Evolutionary conservation across 2,329 filamentous ascomycete genomes (phyloP).

Genomic region (Emydomyces testavorans): DNA sequence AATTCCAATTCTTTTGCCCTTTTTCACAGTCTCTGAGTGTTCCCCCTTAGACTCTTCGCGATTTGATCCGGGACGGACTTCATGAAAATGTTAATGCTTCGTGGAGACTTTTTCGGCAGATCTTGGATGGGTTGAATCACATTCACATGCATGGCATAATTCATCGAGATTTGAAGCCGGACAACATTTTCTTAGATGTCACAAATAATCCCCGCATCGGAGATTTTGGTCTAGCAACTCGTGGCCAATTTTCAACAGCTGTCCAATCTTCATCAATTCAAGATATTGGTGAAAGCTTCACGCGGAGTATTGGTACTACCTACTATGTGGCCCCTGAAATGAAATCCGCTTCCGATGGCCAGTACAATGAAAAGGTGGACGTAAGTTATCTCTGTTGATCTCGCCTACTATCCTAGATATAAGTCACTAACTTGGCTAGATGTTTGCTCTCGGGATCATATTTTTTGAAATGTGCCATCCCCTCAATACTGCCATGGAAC

Average conservation of each 20-base stretch:
- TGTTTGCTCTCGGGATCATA: slow-evolving; percentile 95
- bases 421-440: slow-evolving; percentile 37
- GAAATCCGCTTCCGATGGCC: slow-evolving; percentile 58
- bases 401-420: background rate
- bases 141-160: slow-evolving; percentile 88
- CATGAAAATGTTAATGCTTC: slow-evolving; percentile 63
- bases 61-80: slow-evolving; percentile 68
- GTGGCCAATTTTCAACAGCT: slow-evolving; percentile 50
- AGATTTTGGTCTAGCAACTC: slow-evolving; percentile 90
- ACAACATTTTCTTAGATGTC: slow-evolving; percentile 93
- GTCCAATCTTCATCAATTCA: slow-evolving; percentile 28
- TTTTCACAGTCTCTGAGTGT: background rate
- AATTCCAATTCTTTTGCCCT: background rate
- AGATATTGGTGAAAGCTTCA: slow-evolving; percentile 33
- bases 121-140: slow-evolving; percentile 78
- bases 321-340: slow-evolving; percentile 92
- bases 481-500: slow-evolving; percentile 51
- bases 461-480: slow-evolving; percentile 92
- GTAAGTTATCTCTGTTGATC: slow-evolving; percentile 38
- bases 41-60: slow-evolving; percentile 57
- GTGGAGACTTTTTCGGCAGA: slow-evolving; percentile 84
- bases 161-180: slow-evolving; percentile 89
- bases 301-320: slow-evolving; percentile 58
- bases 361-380: slow-evolving; percentile 89
- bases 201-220: slow-evolving; percentile 88